Base-by-base conservation (phyloP, 495 filamentous ascomycete genomes). In the Opeltia flavorubescens region DNA sequence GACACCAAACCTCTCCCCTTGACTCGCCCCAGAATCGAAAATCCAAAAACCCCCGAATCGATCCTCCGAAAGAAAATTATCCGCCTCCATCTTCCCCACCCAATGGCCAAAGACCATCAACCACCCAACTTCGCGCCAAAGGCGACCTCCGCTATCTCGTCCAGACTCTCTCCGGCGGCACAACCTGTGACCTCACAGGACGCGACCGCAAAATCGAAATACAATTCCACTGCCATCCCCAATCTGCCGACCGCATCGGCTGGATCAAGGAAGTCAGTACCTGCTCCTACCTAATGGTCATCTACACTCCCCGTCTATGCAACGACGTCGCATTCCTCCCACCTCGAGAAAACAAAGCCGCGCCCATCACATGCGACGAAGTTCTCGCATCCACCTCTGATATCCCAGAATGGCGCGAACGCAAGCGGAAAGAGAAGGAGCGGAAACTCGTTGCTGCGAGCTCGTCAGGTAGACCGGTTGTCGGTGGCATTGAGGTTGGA, bases 261-360 rank as follows among this genome's bases (percentile, higher is more conserved):
- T 88, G 84, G 75, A 93, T 98, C 66, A 98, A 98, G 58, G 91
- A 98, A 59, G 72, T 94, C 4, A 81, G 81, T 7, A 95, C 87
- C 7, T 98, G 91, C 65, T 81, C 85, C 20, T 98, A 98, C 53
- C 66, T 95, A 34, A 94, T 98, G 86, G 77, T 94, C 1, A 78
- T 98, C 43, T 83, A 95, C 59, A 98, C 91, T 0, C 86, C 91
- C 2, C 77, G 89, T 1, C 77, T 98, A 36, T 98, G 91, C 62
- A 81, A 84, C 58, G 91, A 98, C 52, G 78, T 88, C 20, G 89
- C 89, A 5, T 98, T 98, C 63, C 69, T 85, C 31, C 88, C 89
- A 7, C 86, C 88, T 1, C 81, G 87, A 48, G 78, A 85, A 44
- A 83, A 81, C 49, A 78, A 79, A 44, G 79, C 86, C 5, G 77